Evolutionary conservation across 352 stramenopile species (phyloP).

Genomic region (Phytophthora cactorum): DNA sequence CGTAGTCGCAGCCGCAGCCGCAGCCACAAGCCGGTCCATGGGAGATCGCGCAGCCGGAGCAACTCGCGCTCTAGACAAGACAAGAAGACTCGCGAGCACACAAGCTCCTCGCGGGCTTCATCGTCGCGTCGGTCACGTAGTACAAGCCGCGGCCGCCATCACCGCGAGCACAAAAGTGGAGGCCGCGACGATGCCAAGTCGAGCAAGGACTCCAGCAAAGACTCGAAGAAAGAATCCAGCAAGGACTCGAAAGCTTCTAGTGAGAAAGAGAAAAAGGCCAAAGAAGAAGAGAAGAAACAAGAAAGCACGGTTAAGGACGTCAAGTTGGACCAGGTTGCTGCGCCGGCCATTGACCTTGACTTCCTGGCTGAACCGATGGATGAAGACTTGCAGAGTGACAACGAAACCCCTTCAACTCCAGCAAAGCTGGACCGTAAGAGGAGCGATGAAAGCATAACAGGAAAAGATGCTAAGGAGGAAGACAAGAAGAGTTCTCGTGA

Average conservation of each 20-base stretch:
- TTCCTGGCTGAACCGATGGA: conserved; percentile 66
- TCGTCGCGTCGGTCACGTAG: conserved; percentile 55
- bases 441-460: conserved; percentile 41
- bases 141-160: conserved; percentile 48
- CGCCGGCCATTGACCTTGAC: conserved; percentile 85
- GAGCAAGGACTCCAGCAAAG: conserved; percentile 4
- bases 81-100: conserved; percentile 44
- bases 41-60: conserved; percentile 60
- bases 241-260: conserved; percentile 23
- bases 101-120: conserved; percentile 34
- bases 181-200: conserved; percentile 24
- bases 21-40: conserved; percentile 39
- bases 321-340: conserved; percentile 78
- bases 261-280: conserved; percentile 41
- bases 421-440: conserved; percentile 33
- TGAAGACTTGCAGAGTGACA: conserved; percentile 54
- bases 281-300: conserved; percentile 44
- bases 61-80: conserved; percentile 45
- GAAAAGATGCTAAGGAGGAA: conserved; percentile 31
- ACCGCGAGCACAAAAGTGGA: conserved; percentile 36
- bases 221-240: conserved; percentile 8
- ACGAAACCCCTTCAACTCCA: conserved; percentile 30
- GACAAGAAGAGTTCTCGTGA: conserved; percentile 23
- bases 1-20: conserved; percentile 50
- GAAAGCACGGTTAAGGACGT: conserved; percentile 69